Percentiles rank a stretch among this genome's conserved stretches.
These are phyloP conservation scores for Malassezia dermatis DNA, from an alignment of 1,284 basidiomycete species.

Conservation along the genomic window DNA sequence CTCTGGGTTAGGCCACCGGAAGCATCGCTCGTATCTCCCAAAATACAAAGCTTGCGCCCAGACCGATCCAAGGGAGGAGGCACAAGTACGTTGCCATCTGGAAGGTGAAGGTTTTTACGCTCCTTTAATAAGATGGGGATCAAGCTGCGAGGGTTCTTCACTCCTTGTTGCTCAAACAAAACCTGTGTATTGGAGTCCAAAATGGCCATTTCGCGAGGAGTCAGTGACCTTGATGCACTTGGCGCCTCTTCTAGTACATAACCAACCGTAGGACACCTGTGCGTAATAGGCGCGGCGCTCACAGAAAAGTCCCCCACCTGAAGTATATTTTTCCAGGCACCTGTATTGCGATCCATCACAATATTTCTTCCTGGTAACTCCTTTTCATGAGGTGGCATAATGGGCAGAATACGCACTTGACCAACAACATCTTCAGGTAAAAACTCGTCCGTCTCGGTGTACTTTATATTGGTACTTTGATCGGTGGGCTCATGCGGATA, in stretches of 20 bases:
- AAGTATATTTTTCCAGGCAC: conserved; percentile 31
- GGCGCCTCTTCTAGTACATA: conserved; percentile 36
- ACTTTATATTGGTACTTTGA: background rate
- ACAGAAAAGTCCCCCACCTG: conserved; percentile 22
- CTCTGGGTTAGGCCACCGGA: conserved; percentile 16
- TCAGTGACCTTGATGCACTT: conserved; percentile 20
- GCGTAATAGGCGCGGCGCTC: conserved; percentile 41
- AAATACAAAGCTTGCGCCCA: conserved; percentile 38
- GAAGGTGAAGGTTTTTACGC: conserved; percentile 27
- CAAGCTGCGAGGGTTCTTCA: conserved; percentile 35
- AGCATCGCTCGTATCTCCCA: conserved; percentile 44
- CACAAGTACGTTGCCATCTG: conserved; percentile 31
- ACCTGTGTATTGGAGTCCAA: conserved; percentile 31
- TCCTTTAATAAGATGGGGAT: conserved; percentile 23
- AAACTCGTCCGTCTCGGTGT: conserved; percentile 8
- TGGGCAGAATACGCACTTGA: conserved; percentile 22
- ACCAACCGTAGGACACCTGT: conserved; percentile 40
- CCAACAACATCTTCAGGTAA: conserved; percentile 16
- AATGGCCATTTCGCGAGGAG: conserved; percentile 21
- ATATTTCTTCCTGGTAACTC: conserved; percentile 35
- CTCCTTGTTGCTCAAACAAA: conserved; percentile 26
- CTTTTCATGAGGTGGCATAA: conserved; percentile 32
- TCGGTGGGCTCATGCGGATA: conserved; percentile 10
- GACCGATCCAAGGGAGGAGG: conserved; percentile 33
- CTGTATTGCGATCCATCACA: conserved; percentile 23